Conservation (phyloP, 164 flowering plant species). For the Magnolia officinalis region DNA sequence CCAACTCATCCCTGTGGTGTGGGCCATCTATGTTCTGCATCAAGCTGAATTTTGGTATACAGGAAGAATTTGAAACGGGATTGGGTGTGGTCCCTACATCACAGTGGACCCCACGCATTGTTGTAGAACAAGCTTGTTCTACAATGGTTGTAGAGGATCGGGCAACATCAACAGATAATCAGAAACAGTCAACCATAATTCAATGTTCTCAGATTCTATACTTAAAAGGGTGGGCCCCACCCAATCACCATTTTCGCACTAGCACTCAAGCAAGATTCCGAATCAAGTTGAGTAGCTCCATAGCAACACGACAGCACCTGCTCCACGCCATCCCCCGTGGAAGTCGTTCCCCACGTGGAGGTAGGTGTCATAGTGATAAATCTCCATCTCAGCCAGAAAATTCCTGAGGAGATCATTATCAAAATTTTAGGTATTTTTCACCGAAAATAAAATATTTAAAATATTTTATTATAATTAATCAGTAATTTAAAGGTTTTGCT, state of each 20-base stretch:
- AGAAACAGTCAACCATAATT: not conserved
- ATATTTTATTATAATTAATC: not conserved
- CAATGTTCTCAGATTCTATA: not conserved
- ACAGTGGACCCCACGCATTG: not conserved
- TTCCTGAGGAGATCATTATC: constrained; percentile 27
- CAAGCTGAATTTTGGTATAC: too few relatives aligned
- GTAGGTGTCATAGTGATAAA: constrained; percentile 48
- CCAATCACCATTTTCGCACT: not conserved
- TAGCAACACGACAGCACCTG: constrained; percentile 13
- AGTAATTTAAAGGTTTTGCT: constrained; percentile 1
- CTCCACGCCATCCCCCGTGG: constrained; percentile 25
- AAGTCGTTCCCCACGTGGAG: constrained; percentile 11
- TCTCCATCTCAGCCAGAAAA: constrained; percentile 40
- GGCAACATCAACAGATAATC: not conserved
- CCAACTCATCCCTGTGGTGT: too few relatives aligned
- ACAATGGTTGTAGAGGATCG: not conserved
- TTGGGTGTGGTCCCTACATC: too few relatives aligned
- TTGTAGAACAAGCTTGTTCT: not conserved
- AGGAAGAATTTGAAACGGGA: too few relatives aligned
- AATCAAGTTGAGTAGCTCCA: constrained; percentile 20
- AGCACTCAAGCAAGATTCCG: too few relatives aligned
- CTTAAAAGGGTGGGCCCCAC: not conserved
- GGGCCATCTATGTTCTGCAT: too few relatives aligned
- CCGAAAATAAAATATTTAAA: not conserved
- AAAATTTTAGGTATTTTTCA: constrained; percentile 19